Base-by-base conservation (phyloP, 2,329 filamentous ascomycete species). In the Clonostachys byssicola region DNA sequence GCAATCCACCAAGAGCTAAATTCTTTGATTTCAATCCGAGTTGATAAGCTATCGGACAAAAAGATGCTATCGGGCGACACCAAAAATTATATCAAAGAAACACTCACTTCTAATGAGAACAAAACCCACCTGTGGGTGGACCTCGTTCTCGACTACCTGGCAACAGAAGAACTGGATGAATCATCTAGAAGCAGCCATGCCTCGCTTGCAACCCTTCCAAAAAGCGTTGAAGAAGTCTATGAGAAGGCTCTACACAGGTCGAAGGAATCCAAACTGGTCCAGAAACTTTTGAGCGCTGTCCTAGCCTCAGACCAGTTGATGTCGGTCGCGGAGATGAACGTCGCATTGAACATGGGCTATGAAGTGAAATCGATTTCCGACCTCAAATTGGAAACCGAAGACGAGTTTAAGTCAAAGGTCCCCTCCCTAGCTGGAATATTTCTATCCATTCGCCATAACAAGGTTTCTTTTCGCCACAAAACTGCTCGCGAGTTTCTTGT, bases 41-140 rank as follows among this genome's bases (percentile, higher is more conserved):
- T 67, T 13, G 47, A 61, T 0, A 45, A 47, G 12, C 43, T 60
- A 6, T 46, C 49, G 1, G 40, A 43, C n/a, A 23, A 42, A 5
- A 39, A 10, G 23, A 30, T 30, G 23, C 23, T 65, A 8, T 34
- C 30, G 8, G 35, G 56, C 33, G 36, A n/a, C 3, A 39, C 36
- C 10, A 39, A 18, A 18, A n/a, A 12, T n/a, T n/a, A 2, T 6
- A 43, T 66, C 2, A 42, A 49, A 45, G 13, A 53, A 48, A 50
- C 33, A 12, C 43, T 63, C 40, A 47, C 50, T n/a, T 40, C 43
- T 6, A 47, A 46, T 33, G 34, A 49, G 1, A 52, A 68, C 34
- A 60, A 64, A 9, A 70, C 64, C 0, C 69, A 68, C 45, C 62
- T 71, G n/a, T 70, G 61, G 66, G 52, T 66, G 6, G 55, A 64